Evolutionary conservation across 257 asterid species (phyloP), one percentile per base, ranked within the genome.

Genomic region (Sherardia arvensis): DNA sequence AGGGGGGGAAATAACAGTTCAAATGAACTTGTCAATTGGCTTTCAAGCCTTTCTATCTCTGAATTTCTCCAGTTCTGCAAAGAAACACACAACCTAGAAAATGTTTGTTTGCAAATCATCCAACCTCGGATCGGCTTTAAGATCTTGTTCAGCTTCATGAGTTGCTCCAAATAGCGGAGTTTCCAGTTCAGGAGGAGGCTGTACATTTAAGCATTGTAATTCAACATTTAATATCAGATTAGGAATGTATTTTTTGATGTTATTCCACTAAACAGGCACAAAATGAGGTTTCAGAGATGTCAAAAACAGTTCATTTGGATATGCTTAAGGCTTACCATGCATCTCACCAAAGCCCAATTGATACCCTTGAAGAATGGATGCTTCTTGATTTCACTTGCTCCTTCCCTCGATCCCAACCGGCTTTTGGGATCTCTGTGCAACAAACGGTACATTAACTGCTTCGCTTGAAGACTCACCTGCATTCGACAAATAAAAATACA

Each of bases 261-360:
- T 18, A 59, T 8, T 1, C 29, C 8, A 26, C 51, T 45, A 51
- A 33, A 62, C 10, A 28, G 33, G 15, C 15, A 49, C 22, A 15
- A 56, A 27, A 18, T 56, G 40, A 56, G 12, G 32, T 25, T 49
- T 34, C 43, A 6, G 4, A 45, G 53, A 45, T 2, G 20, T 18
- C 1, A 49, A 49, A 18, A 8, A n/a, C 56, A n/a, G 51, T 51
- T 69, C 38, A 51, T 22, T 34, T 61, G 1, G 27, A 43, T 1
- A 14, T 43, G 51, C 1, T 43, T 20, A 43, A 14, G 51, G 17
- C 51, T 56, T 87, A 92, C 99, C 99, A 79, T 75, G 91, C 96
- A 82, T 53, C 99, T 93, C 63, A 92, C 81, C 20, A 92, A 80
- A 76, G 97, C 96, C 99, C 99, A 92, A 32, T 89, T 92, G 65